Evolutionary conservation across 352 stramenopile species (phyloP).

Genomic region (Phytophthora kernoviae): DNA sequence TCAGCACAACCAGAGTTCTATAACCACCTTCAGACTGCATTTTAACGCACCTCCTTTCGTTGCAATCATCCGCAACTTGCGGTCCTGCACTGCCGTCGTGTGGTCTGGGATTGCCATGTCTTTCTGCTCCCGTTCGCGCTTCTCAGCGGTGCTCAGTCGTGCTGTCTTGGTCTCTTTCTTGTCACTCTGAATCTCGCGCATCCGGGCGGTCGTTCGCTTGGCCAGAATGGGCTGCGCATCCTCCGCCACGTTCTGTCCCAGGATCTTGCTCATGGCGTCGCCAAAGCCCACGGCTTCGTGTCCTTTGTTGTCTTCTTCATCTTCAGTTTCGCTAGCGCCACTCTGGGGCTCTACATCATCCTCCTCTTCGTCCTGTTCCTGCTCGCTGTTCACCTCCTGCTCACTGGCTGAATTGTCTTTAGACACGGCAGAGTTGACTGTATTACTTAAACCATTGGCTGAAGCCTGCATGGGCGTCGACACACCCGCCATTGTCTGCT

Average conservation of each 20-base stretch:
- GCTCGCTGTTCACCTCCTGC: slow-evolving; percentile 10
- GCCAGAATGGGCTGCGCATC: slow-evolving; percentile 81
- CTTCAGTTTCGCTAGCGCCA: slow-evolving; percentile 22
- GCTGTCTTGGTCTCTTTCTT: slow-evolving; percentile 75
- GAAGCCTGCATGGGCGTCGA: neutral
- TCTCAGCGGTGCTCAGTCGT: slow-evolving; percentile 72
- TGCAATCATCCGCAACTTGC: slow-evolving; percentile 75
- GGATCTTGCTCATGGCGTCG: slow-evolving; percentile 87
- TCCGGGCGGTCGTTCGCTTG: slow-evolving; percentile 82
- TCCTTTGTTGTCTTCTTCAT: slow-evolving; percentile 35
- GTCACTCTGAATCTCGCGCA: slow-evolving; percentile 82
- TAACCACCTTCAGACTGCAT: neutral
- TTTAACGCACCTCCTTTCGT: slow-evolving; percentile 70
- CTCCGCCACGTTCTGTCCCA: slow-evolving; percentile 71
- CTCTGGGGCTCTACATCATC: slow-evolving; percentile 22
- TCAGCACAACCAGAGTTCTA: neutral
- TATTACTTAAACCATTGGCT: slow-evolving; percentile 3
- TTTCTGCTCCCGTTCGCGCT: slow-evolving; percentile 75
- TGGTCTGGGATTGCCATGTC: slow-evolving; percentile 75
- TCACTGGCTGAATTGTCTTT: slow-evolving; percentile 13
- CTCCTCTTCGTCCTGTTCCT: slow-evolving; percentile 26
- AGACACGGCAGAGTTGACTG: neutral
- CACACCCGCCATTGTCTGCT: slow-evolving; percentile 19
- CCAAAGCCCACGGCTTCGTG: slow-evolving; percentile 82
- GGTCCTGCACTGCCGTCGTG: slow-evolving; percentile 65